Conservation (phyloP, 768 basidiomycete species). For the Lactarius pseudohatsudake region DNA sequence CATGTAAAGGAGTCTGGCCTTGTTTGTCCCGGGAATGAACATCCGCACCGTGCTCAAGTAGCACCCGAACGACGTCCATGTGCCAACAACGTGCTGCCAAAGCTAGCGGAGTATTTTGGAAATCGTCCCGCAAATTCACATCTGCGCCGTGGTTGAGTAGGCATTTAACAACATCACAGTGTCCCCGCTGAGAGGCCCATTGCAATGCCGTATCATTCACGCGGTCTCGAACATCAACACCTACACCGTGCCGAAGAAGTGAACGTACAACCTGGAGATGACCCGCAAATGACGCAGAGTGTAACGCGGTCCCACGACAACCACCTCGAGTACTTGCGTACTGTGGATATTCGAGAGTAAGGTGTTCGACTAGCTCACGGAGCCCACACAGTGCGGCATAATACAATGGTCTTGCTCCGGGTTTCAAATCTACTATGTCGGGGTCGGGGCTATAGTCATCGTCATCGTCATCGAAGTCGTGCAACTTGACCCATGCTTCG, state of each 20-base stretch:
- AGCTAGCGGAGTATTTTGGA: not conserved
- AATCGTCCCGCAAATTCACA: not conserved
- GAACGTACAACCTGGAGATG: not conserved
- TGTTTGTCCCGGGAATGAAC: not conserved
- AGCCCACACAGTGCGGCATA: not conserved
- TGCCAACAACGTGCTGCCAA: not conserved
- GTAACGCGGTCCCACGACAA: not conserved
- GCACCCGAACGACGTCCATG: not conserved
- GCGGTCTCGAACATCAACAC: not conserved
- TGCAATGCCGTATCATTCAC: not conserved
- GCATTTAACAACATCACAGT: not conserved
- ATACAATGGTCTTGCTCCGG: not conserved
- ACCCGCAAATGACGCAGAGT: not conserved
- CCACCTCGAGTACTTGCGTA: not conserved
- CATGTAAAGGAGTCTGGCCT: not conserved
- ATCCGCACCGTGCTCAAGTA: not conserved
- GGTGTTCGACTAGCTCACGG: not conserved
- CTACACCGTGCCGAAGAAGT: not conserved
- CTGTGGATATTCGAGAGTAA: not conserved
- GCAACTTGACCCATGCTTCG: not conserved
- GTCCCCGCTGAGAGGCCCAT: not conserved
- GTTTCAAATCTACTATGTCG: rapidly evolving
- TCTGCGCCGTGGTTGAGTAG: not conserved
- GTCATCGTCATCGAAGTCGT: not conserved
- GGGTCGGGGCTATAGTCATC: too few species aligned